A percentile compares a stretch with the other conserved stretches of the same genome.
phyloP scores from a whole-genome alignment of 148 eudicot genomes.

The Persicaria maculosa region DNA sequence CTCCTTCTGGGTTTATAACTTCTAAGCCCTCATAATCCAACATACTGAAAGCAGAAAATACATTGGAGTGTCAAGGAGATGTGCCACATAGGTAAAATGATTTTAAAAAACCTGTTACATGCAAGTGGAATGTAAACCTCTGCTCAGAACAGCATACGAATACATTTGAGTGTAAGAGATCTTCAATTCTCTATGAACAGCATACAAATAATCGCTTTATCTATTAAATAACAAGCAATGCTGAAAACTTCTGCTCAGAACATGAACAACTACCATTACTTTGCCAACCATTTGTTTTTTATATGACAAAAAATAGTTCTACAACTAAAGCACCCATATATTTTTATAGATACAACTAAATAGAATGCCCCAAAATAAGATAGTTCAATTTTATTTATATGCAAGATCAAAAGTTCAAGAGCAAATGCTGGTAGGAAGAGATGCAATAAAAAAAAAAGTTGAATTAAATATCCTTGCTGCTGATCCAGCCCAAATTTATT shows the following conservation, averaged over 20 bases:
- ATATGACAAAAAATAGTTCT: not conserved
- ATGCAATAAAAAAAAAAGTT: no score
- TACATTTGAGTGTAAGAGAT: not conserved
- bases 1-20: constrained; percentile 95
- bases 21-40: constrained; percentile 82
- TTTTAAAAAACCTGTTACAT: not conserved
- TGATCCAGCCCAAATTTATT: not conserved
- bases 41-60: constrained; percentile 25
- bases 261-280: not conserved
- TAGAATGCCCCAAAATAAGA: not conserved
- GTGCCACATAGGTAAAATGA: not conserved
- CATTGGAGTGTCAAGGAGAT: not conserved
- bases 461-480: no score
- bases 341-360: not conserved
- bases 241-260: not conserved
- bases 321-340: not conserved
- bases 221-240: not conserved
- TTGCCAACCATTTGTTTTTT: not conserved
- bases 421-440: not conserved
- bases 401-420: not conserved
- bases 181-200: not conserved
- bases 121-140: not conserved
- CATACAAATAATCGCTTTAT: not conserved
- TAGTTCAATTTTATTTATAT: not conserved
- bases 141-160: no score